A percentile compares a stretch with the other conserved stretches of the same genome.
These are phyloP conservation scores for Calonectria honghensis DNA, from an alignment of 2,329 filamentous ascomycete species.

Conservation along the genomic window DNA sequence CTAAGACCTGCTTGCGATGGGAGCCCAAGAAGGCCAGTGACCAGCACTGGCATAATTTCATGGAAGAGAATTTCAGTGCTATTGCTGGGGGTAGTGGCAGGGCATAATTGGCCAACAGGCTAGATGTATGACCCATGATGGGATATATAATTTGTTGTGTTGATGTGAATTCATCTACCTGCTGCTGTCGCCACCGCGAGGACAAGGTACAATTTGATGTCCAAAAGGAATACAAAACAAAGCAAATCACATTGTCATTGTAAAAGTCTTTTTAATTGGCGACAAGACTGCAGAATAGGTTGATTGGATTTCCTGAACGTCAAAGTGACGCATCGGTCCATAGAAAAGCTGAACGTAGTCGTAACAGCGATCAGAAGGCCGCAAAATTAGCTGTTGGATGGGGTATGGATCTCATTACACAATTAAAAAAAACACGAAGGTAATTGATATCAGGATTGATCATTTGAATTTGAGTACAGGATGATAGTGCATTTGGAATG, in stretches of 20 bases:
- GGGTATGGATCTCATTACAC: not conserved
- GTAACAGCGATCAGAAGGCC: not conserved
- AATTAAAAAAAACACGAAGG: not conserved
- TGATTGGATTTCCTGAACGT: too few species aligned
- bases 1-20: conserved; percentile 25
- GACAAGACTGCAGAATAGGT: too few species aligned
- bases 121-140: not conserved
- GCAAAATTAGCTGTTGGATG: not conserved
- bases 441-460: not conserved
- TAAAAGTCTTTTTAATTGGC: too few species aligned
- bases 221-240: not conserved
- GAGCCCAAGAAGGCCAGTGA: conserved; percentile 23
- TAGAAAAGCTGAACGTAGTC: too few species aligned
- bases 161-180: not conserved
- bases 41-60: conserved; percentile 25
- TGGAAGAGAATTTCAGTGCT: conserved; percentile 8
- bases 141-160: not conserved
- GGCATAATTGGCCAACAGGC: not conserved
- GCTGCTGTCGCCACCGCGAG: not conserved
- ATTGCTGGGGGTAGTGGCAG: not conserved
- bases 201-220: not conserved
- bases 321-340: too few species aligned
- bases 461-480: not conserved
- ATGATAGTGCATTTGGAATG: not conserved
- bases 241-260: too few species aligned